phyloP scores from a whole-genome alignment of 208 protist genomes.

The Crithidia sp. region DNA sequence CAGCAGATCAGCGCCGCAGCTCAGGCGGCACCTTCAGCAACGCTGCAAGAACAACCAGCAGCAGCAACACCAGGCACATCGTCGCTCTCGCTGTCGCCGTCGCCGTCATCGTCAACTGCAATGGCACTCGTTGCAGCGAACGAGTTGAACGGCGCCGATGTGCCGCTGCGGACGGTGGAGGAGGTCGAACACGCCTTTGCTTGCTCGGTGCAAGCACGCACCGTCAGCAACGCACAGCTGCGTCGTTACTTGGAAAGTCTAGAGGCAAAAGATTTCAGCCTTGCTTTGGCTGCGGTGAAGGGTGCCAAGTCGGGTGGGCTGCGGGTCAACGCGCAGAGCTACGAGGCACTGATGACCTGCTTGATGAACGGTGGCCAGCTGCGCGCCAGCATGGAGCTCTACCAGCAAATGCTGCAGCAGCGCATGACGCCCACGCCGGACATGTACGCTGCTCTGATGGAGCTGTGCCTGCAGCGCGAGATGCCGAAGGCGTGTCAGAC shows the following conservation, averaged over 20 bases:
- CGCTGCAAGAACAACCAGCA: too few species aligned
- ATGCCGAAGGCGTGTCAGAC: conserved; percentile 63
- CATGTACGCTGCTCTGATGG: conserved; percentile 80
- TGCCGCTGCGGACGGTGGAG: conserved; percentile 39
- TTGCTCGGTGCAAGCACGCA: conserved; percentile 71
- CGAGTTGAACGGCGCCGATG: neutral
- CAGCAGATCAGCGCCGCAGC: too few species aligned
- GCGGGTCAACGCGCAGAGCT: conserved; percentile 54
- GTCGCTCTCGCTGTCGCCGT: neutral
- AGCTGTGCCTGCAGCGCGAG: conserved; percentile 74
- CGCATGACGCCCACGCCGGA: conserved; percentile 69
- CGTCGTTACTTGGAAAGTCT: conserved; percentile 71
- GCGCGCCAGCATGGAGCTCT: conserved; percentile 77
- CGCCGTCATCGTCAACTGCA: neutral
- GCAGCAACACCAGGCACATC: neutral
- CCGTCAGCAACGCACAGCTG: conserved; percentile 80
- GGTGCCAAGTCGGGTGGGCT: conserved; percentile 69
- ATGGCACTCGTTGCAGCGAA: neutral
- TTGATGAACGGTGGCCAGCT: conserved; percentile 79
- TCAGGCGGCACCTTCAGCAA: too few species aligned
- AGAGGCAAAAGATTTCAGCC: conserved; percentile 46
- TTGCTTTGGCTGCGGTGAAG: conserved; percentile 70
- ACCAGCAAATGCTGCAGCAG: conserved; percentile 63
- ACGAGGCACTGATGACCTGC: conserved; percentile 66
- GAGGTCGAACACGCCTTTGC: conserved; percentile 66